Conservation (phyloP, 805 yeast genomes). For the Myxozyma monticola region DNA sequence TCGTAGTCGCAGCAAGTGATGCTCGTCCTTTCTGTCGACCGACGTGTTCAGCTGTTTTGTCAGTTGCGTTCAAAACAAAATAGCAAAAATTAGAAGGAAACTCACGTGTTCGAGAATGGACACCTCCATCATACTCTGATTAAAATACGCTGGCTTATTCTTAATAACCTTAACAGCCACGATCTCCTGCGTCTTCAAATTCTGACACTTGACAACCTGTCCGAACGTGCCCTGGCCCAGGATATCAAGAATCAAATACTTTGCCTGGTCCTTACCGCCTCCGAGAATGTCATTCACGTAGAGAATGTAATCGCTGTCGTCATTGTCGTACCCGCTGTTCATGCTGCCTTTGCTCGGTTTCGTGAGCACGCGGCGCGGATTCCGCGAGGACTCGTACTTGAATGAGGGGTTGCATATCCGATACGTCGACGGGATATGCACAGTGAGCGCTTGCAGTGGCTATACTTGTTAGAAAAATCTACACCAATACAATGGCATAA, state of each 20-base stretch:
- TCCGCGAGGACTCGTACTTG: slow-evolving; percentile 76
- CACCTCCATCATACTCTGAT: slow-evolving; percentile 90
- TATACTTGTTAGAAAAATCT: too few relatives aligned
- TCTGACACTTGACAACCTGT: slow-evolving; percentile 93
- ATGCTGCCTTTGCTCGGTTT: slow-evolving; percentile 82
- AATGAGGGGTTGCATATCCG: slow-evolving; percentile 82
- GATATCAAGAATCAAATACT: slow-evolving; percentile 72
- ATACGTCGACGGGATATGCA: slow-evolving; percentile 75
- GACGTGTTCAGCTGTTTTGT: slow-evolving; percentile 54
- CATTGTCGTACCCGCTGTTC: slow-evolving; percentile 85
- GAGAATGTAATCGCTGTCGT: slow-evolving; percentile 83
- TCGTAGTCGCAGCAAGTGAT: slow-evolving; percentile 71
- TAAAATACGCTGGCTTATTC: slow-evolving; percentile 84
- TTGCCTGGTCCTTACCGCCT: slow-evolving; percentile 68
- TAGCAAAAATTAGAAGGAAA: neutral
- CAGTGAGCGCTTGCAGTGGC: slow-evolving; percentile 78
- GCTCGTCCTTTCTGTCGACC: slow-evolving; percentile 67
- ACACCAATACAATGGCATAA: too few relatives aligned
- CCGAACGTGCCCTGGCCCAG: slow-evolving; percentile 98
- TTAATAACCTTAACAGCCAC: slow-evolving; percentile 95
- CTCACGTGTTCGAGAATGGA: slow-evolving; percentile 66
- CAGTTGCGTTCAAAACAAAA: neutral
- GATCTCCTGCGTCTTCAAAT: slow-evolving; percentile 72
- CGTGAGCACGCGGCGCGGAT: slow-evolving; percentile 89
- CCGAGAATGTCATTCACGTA: slow-evolving; percentile 95